phyloP scores from a whole-genome alignment of 1,284 basidiomycete species.

The Pseudozyma sp. region DNA sequence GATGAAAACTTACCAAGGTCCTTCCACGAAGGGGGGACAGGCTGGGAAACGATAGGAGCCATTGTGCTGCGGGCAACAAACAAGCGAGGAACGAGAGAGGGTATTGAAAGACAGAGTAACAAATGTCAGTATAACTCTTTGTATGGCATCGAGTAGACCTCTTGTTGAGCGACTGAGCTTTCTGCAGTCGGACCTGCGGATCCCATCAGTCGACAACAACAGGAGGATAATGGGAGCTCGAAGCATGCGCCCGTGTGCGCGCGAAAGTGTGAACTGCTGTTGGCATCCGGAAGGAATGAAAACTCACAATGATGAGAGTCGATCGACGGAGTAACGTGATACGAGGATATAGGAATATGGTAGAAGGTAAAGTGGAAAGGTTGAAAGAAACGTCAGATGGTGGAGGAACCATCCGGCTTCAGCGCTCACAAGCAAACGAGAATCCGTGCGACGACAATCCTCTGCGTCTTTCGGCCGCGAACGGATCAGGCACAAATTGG shows the following conservation, averaged over 20 bases:
- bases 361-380: constrained; percentile 14
- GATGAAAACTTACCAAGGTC: constrained; percentile 71
- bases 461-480: constrained; percentile 40
- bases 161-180: too few species aligned
- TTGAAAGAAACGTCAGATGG: constrained; percentile 1
- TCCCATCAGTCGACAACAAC: too few species aligned
- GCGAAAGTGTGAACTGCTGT: too few species aligned
- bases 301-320: constrained; percentile 23
- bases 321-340: constrained; percentile 31
- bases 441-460: constrained; percentile 32
- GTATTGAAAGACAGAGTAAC: too few species aligned
- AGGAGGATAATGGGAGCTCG: too few species aligned
- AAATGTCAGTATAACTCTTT: background rate
- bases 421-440: constrained; percentile 1
- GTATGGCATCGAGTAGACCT: too few species aligned
- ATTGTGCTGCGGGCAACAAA: constrained; percentile 18
- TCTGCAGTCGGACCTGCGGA: too few species aligned
- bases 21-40: constrained; percentile 68
- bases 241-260: background rate
- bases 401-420: constrained; percentile 26
- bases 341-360: constrained; percentile 23
- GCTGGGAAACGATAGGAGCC: constrained; percentile 53
- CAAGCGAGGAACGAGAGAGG: background rate
- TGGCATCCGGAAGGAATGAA: background rate
- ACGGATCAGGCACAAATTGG: constrained; percentile 36